Conservation (phyloP, 768 basidiomycete species). For the Leccinum ochraceum region DNA sequence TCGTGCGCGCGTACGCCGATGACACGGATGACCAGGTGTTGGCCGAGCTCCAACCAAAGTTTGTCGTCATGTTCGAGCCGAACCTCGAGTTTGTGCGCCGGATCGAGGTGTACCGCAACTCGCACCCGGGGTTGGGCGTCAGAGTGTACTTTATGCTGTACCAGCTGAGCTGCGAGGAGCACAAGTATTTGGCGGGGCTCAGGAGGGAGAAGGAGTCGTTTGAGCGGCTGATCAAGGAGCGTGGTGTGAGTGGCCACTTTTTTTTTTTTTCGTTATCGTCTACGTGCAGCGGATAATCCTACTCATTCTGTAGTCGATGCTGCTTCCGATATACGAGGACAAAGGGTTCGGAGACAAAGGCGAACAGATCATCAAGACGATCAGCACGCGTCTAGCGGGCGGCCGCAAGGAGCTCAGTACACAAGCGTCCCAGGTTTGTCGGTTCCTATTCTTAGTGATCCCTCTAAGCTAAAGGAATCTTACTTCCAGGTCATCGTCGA, state of each 20-base stretch:
- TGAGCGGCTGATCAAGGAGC: conserved; percentile 88
- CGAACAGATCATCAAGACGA: conserved; percentile 73
- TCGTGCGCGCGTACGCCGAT: no score
- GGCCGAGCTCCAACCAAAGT: no score
- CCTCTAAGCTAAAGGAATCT: neutral
- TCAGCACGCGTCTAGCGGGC: conserved; percentile 84
- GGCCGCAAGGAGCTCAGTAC: conserved; percentile 67
- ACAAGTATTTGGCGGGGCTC: conserved; percentile 88
- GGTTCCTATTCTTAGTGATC: neutral
- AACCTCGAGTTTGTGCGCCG: no score
- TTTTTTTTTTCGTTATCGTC: neutral
- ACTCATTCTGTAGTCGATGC: conserved; percentile 68
- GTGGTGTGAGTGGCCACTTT: conserved; percentile 60
- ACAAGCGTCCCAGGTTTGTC: conserved; percentile 62
- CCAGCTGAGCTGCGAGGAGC: conserved; percentile 89
- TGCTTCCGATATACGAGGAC: conserved; percentile 78
- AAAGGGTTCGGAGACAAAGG: conserved; percentile 40
- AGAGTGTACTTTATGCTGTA: conserved; percentile 98
- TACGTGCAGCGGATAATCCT: neutral
- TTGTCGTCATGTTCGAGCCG: no score
- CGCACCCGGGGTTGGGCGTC: conserved; percentile 78
- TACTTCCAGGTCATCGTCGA: conserved; percentile 85
- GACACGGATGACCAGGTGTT: no score
- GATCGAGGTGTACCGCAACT: no score
- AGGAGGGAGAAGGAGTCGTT: conserved; percentile 93